phyloP scores from a whole-genome alignment of 441 rosid genomes.

The Erodium moschatum region DNA sequence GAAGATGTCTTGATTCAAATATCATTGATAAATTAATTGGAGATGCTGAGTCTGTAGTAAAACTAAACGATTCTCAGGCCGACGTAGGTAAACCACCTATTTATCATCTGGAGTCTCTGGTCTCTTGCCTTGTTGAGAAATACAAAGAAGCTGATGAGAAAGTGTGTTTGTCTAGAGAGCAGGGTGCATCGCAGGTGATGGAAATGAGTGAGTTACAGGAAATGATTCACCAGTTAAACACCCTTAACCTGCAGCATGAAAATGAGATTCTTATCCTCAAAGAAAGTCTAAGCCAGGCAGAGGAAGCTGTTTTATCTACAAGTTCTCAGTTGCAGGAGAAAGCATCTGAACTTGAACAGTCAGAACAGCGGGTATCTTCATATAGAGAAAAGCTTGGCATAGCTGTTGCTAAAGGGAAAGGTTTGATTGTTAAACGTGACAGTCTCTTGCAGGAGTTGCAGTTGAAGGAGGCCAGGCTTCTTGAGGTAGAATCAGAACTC shows the following conservation, averaged over 20 bases:
- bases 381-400: conserved; percentile 94
- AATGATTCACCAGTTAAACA: conserved; percentile 35
- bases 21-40: conserved; percentile 48
- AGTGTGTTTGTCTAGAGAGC: conserved; percentile 35
- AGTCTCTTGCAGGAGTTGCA: conserved; percentile 67
- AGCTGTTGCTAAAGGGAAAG: conserved; percentile 98
- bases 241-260: conserved; percentile 55
- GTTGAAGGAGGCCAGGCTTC: conserved; percentile 63
- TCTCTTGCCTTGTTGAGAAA: conserved; percentile 58
- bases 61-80: conserved; percentile 35
- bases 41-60: conserved; percentile 49
- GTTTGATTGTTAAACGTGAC: conserved; percentile 83
- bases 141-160: conserved; percentile 38
- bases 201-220: conserved; percentile 50
- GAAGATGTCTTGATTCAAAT: conserved; percentile 40
- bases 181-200: conserved; percentile 40
- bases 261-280: conserved; percentile 49
- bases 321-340: conserved; percentile 56
- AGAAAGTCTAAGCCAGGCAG: conserved; percentile 46
- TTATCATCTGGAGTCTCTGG: conserved; percentile 50
- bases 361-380: conserved; percentile 82
- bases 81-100: conserved; percentile 37
- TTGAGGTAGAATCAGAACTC: conserved; percentile 68
- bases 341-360: conserved; percentile 63
- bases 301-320: conserved; percentile 45